Evolutionary conservation across 106 monocot genomes (phyloP), one percentile per base, ranked within the genome.

Genomic region (Allium sativum): DNA sequence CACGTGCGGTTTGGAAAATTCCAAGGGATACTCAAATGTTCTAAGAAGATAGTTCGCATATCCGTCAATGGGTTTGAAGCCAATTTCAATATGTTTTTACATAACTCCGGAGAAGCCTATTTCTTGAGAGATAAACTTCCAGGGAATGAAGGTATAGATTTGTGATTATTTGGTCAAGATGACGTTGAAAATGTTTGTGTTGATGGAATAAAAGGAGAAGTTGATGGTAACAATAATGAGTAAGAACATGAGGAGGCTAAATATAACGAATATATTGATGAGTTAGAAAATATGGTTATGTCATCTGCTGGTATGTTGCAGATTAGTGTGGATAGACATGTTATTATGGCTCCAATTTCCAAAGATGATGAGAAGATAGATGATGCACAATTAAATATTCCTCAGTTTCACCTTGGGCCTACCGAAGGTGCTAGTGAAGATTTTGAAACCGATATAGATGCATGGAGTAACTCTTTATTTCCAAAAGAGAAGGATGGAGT

Each of bases 341-440:
- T 93, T 59, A 82, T 88, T 21, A 88, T 80, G 1, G 93, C 88
- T 31, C 93, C 93, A 42, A 73, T 93, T 52, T 85, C 75, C 1
- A 77, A 74, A 7, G 79, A 53, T 54, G 85, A 85, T 63, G 75
- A 70, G n/a, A 69, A 46, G 7, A 66, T 72, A 7, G 78, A 76
- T 14, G 78, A 80, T 65, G 77, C 88, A 59, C 77, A 85, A 48
- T 55, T 93, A 40, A 75, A 52, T 56, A 79, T 69, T 12, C 93
- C 93, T 22, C 93, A 88, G 55, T 93, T 93, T 61, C 93, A 88
- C 50, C 65, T 93, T 53, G 93, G 93, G 5, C 93, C 88, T 47
- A 88, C 82, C 42, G 79, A 93, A 61, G 67, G 82, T 21, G 68
- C 88, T 53, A 53, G 71, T 70, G 80, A 82, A 40, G 85, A 79